A percentile compares a stretch with the other conserved stretches of the same genome.
Evolutionary conservation across 768 basidiomycete species (phyloP).

Genomic region (Psilocybe tampanensis): DNA sequence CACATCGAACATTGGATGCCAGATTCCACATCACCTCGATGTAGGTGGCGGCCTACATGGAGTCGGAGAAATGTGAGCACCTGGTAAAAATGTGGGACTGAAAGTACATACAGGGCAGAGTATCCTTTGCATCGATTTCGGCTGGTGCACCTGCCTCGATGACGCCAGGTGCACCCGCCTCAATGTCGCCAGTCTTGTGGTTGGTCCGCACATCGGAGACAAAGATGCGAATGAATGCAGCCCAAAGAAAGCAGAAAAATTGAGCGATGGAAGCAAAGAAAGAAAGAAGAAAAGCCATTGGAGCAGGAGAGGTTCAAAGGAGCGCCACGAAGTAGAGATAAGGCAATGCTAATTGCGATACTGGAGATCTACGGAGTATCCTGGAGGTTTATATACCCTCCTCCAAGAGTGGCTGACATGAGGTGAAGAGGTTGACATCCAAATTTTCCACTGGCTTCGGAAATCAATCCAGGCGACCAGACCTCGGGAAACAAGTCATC

Average conservation of each 20-base stretch:
- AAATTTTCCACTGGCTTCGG: not conserved
- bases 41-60: not conserved
- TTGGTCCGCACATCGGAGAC: not conserved
- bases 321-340: not conserved
- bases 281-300: slow-evolving; percentile 8
- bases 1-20: not conserved
- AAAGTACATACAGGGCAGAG: not conserved
- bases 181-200: slow-evolving; percentile 9
- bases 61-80: not conserved
- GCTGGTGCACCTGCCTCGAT: slow-evolving; percentile 8
- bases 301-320: not conserved
- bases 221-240: slow-evolving; percentile 4
- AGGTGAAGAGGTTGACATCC: not conserved
- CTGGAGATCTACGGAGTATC: not conserved
- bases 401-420: not conserved
- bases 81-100: not conserved
- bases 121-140: not conserved
- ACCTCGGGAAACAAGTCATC: too few relatives aligned
- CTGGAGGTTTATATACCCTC: not conserved
- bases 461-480: too few relatives aligned
- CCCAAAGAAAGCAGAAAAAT: slow-evolving; percentile 8
- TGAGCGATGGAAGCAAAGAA: slow-evolving; percentile 7
- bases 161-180: slow-evolving; percentile 9
- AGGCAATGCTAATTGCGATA: not conserved
- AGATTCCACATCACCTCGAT: not conserved